These are phyloP conservation scores for Pythium rhizo-oryzae DNA, from an alignment of 352 stramenopile genomes.

Conservation along the genomic window DNA sequence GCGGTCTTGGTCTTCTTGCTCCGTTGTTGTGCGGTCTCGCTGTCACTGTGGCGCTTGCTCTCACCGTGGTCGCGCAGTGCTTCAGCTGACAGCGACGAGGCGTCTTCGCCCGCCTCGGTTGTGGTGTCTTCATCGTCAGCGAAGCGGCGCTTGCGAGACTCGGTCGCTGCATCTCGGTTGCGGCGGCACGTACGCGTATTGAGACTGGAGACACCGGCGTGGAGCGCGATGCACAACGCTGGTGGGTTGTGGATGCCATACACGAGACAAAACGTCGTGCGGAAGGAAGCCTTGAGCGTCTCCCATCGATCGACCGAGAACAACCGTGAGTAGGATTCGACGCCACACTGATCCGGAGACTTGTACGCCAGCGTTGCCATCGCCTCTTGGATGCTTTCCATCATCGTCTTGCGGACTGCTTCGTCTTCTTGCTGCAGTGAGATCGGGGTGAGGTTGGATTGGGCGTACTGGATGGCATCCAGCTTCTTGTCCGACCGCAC, in stretches of 20 bases:
- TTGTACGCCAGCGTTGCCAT: conserved; percentile 79
- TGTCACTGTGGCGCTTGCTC: conserved; percentile 24
- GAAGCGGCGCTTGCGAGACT: conserved; percentile 23
- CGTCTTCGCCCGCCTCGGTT: conserved; percentile 11
- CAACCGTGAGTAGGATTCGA: conserved; percentile 61
- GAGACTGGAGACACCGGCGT: conserved; percentile 69
- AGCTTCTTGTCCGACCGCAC: conserved; percentile 70
- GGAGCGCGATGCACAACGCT: conserved; percentile 65
- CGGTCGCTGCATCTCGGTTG: conserved; percentile 41
- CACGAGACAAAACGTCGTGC: conserved; percentile 62
- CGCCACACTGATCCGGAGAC: conserved; percentile 56
- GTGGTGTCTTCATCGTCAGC: neutral
- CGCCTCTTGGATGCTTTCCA: conserved; percentile 63
- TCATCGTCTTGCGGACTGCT: conserved; percentile 48
- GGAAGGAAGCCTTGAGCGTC: conserved; percentile 58
- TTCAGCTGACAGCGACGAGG: conserved; percentile 5
- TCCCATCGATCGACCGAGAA: conserved; percentile 69
- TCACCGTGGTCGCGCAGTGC: conserved; percentile 7
- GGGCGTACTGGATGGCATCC: conserved; percentile 76
- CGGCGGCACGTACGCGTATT: conserved; percentile 77
- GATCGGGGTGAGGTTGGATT: conserved; percentile 58
- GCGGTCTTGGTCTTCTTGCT: conserved; percentile 58
- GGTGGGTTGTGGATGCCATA: conserved; percentile 72
- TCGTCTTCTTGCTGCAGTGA: conserved; percentile 69
- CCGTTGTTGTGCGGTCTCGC: conserved; percentile 7